A percentile compares a stretch with the other conserved stretches of the same genome.
Conservation (phyloP, 2,329 filamentous ascomycete genomes). For the Teratosphaeria gauchensis region DNA sequence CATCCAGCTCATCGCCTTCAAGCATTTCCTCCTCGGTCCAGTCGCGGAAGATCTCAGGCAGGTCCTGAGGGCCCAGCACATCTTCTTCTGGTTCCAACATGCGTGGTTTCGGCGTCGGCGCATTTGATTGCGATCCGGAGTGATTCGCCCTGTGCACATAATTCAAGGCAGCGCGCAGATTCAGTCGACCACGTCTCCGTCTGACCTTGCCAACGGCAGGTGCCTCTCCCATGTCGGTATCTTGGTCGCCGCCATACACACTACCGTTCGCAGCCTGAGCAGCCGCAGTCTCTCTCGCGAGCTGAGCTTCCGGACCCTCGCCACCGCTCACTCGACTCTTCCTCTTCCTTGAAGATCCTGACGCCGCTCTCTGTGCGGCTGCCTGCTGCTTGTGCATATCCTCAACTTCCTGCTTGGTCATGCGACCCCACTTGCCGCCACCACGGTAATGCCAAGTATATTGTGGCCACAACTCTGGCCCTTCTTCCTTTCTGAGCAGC, state of each 20-base stretch:
- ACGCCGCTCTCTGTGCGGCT: slow-evolving; percentile 2
- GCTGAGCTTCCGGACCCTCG: slow-evolving; percentile 15
- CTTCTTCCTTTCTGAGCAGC: slow-evolving; percentile 20
- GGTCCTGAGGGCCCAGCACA: slow-evolving; percentile 19
- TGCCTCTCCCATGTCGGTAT: background rate
- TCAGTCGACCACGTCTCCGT: background rate
- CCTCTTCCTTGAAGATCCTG: slow-evolving; percentile 1
- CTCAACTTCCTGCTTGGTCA: slow-evolving; percentile 17
- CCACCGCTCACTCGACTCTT: background rate
- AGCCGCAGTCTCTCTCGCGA: slow-evolving; percentile 11
- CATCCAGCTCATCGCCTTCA: slow-evolving; percentile 28
- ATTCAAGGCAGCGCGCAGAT: background rate
- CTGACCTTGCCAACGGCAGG: background rate
- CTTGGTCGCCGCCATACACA: background rate
- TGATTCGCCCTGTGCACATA: background rate
- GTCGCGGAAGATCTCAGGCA: slow-evolving; percentile 19
- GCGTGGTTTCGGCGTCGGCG: slow-evolving; percentile 22
- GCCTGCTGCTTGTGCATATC: slow-evolving; percentile 4
- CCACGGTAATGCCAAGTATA: slow-evolving; percentile 24
- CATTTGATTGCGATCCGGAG: slow-evolving; percentile 11
- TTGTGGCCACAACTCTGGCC: slow-evolving; percentile 22
- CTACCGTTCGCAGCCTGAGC: background rate
- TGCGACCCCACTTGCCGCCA: slow-evolving; percentile 23
- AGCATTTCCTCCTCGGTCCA: slow-evolving; percentile 9
- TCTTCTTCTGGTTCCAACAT: slow-evolving; percentile 25